These are phyloP conservation scores for Epichloe typhina DNA, from an alignment of 2,329 filamentous ascomycete genomes.

Conservation along the genomic window DNA sequence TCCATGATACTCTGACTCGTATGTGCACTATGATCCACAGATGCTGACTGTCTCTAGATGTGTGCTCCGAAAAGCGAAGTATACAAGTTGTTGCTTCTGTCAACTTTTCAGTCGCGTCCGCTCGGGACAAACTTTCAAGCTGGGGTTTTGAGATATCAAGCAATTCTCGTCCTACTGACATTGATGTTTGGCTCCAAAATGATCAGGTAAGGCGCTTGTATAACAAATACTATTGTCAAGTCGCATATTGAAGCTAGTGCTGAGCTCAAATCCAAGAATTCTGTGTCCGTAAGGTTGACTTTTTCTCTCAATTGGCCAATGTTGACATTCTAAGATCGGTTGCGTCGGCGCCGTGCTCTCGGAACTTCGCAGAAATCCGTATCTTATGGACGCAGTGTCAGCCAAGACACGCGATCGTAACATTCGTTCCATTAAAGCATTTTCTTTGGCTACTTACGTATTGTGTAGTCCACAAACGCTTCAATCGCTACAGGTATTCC, in stretches of 20 bases:
- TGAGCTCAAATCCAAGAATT: constrained; percentile 58
- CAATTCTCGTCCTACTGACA: not conserved
- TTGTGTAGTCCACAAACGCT: constrained; percentile 74
- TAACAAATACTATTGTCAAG: not conserved
- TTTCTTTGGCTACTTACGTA: constrained; percentile 53
- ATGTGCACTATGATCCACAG: constrained; percentile 10
- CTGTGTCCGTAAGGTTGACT: constrained; percentile 40
- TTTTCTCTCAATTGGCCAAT: not conserved
- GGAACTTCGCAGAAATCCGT: constrained; percentile 53
- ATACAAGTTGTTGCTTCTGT: constrained; percentile 1
- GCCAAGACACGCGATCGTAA: not conserved
- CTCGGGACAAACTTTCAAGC: constrained; percentile 1
- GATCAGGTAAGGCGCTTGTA: not conserved
- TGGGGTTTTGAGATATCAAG: not conserved
- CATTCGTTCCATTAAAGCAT: constrained; percentile 37
- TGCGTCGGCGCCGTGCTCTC: constrained; percentile 81
- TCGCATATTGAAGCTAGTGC: not conserved
- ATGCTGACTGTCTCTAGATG: constrained; percentile 1
- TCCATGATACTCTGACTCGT: not conserved
- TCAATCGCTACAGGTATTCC: constrained; percentile 70
- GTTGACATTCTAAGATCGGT: constrained; percentile 41
- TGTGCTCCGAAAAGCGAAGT: not conserved
- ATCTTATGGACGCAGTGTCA: constrained; percentile 20
- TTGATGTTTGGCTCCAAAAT: not conserved
- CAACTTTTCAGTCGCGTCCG: constrained; percentile 2